Base-by-base conservation (phyloP, 2,329 filamentous ascomycete species). In the Aspergillus quadricinctus region DNA sequence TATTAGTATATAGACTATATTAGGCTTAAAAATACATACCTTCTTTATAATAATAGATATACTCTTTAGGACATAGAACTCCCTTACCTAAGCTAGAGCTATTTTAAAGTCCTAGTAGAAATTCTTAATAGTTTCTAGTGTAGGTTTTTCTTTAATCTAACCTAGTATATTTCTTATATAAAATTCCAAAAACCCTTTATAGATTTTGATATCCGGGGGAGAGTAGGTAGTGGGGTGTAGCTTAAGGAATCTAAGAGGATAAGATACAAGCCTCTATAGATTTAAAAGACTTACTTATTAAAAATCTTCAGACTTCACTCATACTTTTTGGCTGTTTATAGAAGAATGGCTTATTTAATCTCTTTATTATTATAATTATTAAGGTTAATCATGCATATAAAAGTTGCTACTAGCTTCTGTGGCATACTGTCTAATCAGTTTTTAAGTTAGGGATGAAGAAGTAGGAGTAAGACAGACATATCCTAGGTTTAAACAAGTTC, bases 131-230 rank as follows among this genome's bases (percentile, higher is more conserved):
- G 40, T 51, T 3, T 48, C 49, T 8, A 27, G 9, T 40, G 41
- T 51, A 55, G 41, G 49, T 14, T 14, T 55, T 45, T 50, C 49
- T 43, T 55, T 19, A 8, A 51, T 46, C 41, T 40, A 14, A 19
- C 37, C 37, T 3, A 1, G 3, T n/a, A 7, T 40, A 14, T 40
- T 40, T 27, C 46, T 49, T 3, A 23, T 25, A 4, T 40, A 14
- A 28, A 54, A 54, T 37, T 54, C 21, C 11, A 54, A 25, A 17
- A 49, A 54, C 14, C 43, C 46, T 54, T 54, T 54, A 5, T 49
- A 54, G 46, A 25, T 49, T n/a, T 48, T 17, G 37, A 40, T 40
- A 9, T 40, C n/a, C 5, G 37, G 37, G 14, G n/a, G 37, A 17
- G 37, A 19, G n/a, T 4, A 5, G 14, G 37, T 17, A 17, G 14